Conservation (phyloP, 1,284 basidiomycete species). For the Naganishia liquefaciens region DNA sequence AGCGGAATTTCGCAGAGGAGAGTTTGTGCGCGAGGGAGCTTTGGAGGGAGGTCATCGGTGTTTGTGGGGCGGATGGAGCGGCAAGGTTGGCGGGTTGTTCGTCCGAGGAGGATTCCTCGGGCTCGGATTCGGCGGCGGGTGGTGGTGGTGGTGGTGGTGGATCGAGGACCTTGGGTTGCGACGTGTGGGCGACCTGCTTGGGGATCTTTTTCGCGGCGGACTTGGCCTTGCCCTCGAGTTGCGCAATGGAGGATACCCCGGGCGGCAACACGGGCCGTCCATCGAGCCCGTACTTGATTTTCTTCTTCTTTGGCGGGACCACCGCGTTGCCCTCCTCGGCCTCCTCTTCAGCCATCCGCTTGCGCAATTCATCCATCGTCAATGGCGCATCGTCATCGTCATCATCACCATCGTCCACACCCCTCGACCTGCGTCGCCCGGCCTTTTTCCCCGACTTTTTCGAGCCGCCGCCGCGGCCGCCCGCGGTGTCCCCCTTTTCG, state of each 20-base stretch:
- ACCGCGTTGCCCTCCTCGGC: slow-evolving; percentile 24
- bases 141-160: neutral
- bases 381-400: slow-evolving; percentile 23
- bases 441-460: slow-evolving; percentile 40
- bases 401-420: slow-evolving; percentile 30
- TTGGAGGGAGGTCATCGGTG: slow-evolving; percentile 27
- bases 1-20: slow-evolving; percentile 56
- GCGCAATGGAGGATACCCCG: slow-evolving; percentile 13
- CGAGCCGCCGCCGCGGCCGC: slow-evolving; percentile 26
- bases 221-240: slow-evolving; percentile 9
- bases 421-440: slow-evolving; percentile 30
- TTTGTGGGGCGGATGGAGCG: slow-evolving; percentile 25
- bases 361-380: slow-evolving; percentile 10
- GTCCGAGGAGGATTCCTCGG: neutral
- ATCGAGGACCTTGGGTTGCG: neutral
- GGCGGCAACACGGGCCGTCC: slow-evolving; percentile 24
- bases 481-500: slow-evolving; percentile 45
- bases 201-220: neutral
- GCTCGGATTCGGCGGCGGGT: neutral
- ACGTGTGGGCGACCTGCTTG: slow-evolving; percentile 25
- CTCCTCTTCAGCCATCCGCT: slow-evolving; percentile 6
- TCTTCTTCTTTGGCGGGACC: slow-evolving; percentile 39
- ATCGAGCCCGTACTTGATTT: slow-evolving; percentile 37
- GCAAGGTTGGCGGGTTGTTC: slow-evolving; percentile 16
- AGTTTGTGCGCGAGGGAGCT: slow-evolving; percentile 14